These are phyloP conservation scores for Biscutella auriculata DNA, from an alignment of 441 rosid genomes.

Conservation along the genomic window DNA sequence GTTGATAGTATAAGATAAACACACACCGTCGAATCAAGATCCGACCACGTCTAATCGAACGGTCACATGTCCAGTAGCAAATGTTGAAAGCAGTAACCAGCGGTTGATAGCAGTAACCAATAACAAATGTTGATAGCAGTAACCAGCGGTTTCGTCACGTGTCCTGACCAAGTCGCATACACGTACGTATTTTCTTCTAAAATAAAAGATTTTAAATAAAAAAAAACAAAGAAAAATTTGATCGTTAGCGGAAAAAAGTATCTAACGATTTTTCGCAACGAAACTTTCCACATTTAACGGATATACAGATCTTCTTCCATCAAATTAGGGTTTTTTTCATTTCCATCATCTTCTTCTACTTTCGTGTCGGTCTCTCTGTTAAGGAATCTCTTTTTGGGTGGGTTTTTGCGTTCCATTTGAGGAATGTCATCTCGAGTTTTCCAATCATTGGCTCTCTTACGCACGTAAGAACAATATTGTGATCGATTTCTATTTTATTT, in stretches of 20 bases:
- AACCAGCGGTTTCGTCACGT: conserved; percentile 20
- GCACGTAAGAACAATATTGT: background rate
- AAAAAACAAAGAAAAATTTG: background rate
- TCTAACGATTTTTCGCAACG: background rate
- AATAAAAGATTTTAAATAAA: background rate
- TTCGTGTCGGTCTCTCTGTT: conserved; percentile 18
- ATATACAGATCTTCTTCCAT: conserved; percentile 19
- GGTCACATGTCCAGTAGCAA: too few relatives aligned
- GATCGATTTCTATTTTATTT: background rate
- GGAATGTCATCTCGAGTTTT: conserved; percentile 27
- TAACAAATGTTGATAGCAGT: background rate
- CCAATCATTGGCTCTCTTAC: background rate
- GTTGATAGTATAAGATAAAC: too few relatives aligned
- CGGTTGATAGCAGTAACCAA: too few relatives aligned
- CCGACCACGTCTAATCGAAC: conserved; percentile 14
- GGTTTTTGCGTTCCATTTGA: conserved; percentile 14
- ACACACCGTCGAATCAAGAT: conserved; percentile 11
- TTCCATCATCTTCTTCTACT: conserved; percentile 13
- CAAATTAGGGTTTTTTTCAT: conserved; percentile 32
- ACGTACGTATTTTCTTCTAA: conserved; percentile 12
- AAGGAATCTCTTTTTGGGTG: conserved; percentile 19
- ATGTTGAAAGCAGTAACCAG: too few relatives aligned
- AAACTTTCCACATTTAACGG: conserved; percentile 9
- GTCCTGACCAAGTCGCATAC: conserved; percentile 18
- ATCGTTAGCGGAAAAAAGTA: background rate